Percentiles rank a stretch among this genome's conserved stretches.
Evolutionary conservation across 176 grass and related monocot species (phyloP).

Genomic region (Raddia guianensis): DNA sequence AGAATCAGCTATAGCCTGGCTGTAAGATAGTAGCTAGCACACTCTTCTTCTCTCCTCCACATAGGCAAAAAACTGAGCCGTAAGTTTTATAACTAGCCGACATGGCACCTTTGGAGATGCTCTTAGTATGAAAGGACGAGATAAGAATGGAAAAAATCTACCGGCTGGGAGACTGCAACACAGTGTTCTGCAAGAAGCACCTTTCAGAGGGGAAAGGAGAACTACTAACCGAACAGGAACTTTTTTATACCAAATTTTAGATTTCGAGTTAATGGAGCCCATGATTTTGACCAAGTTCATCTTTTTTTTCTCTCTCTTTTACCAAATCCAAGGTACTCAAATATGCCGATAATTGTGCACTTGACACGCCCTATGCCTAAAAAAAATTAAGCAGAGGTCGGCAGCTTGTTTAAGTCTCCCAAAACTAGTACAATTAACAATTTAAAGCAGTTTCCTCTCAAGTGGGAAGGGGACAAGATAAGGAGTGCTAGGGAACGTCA

Average conservation of each 20-base stretch:
- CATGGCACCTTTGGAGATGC: too few species aligned
- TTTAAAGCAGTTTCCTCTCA: slow-evolving; percentile 25
- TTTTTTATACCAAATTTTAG: slow-evolving; percentile 17
- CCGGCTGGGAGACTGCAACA: slow-evolving; percentile 15
- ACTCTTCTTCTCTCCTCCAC: too few species aligned
- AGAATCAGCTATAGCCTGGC: too few species aligned
- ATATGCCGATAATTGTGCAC: slow-evolving; percentile 4
- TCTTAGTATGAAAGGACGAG: neutral
- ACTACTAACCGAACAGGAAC: slow-evolving; percentile 11
- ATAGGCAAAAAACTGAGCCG: too few species aligned
- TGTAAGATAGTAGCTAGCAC: too few species aligned
- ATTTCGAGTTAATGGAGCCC: slow-evolving; percentile 27
- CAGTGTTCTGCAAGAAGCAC: slow-evolving; percentile 34
- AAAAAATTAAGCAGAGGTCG: slow-evolving; percentile 42
- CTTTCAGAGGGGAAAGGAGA: slow-evolving; percentile 32
- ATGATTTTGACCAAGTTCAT: slow-evolving; percentile 17
- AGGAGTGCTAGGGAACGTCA: slow-evolving; percentile 13
- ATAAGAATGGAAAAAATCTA: slow-evolving; percentile 33
- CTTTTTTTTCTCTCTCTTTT: neutral
- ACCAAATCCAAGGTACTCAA: slow-evolving; percentile 24
- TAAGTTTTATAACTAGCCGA: too few species aligned
- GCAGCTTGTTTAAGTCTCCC: slow-evolving; percentile 24
- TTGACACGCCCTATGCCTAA: neutral
- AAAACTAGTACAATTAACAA: slow-evolving; percentile 16
- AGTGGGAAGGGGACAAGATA: slow-evolving; percentile 3